Percentiles rank a stretch among this genome's conserved stretches.
Conservation (phyloP, 2,329 filamentous ascomycete species). For the Hypoxylon sp. region DNA sequence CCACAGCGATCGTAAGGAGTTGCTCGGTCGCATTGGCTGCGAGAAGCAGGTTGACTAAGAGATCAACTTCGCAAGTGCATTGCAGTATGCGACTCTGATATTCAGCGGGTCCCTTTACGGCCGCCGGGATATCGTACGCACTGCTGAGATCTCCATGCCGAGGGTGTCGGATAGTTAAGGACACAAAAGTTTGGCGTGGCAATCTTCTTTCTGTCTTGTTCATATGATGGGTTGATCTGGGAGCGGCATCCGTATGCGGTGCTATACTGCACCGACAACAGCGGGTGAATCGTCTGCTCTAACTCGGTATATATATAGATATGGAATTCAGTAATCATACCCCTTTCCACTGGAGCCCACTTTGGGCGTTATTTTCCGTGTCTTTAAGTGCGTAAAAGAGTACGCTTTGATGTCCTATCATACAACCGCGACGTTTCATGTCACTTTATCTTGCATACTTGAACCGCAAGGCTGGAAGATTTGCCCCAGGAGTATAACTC, state of each 20-base stretch:
- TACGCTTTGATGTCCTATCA: background rate
- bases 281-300: constrained; percentile 37
- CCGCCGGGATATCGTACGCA: constrained; percentile 27
- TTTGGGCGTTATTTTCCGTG: background rate
- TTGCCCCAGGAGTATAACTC: constrained; percentile 9
- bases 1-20: constrained; percentile 83
- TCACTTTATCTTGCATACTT: constrained; percentile 10
- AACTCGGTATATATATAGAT: constrained; percentile 52
- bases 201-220: constrained; percentile 43
- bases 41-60: constrained; percentile 76
- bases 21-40: constrained; percentile 85
- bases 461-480: background rate
- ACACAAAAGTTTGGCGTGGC: constrained; percentile 46
- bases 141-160: constrained; percentile 6
- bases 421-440: background rate
- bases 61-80: constrained; percentile 22
- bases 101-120: constrained; percentile 23
- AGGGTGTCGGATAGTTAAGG: constrained; percentile 30
- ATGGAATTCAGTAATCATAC: constrained; percentile 53
- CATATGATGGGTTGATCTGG: constrained; percentile 42
- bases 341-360: constrained; percentile 33
- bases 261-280: constrained; percentile 26
- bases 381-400: background rate
- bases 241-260: constrained; percentile 24
- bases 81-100: constrained; percentile 15